Evolutionary conservation across 805 yeast genomes (phyloP).

Genomic region (Kuraishia capsulata): DNA sequence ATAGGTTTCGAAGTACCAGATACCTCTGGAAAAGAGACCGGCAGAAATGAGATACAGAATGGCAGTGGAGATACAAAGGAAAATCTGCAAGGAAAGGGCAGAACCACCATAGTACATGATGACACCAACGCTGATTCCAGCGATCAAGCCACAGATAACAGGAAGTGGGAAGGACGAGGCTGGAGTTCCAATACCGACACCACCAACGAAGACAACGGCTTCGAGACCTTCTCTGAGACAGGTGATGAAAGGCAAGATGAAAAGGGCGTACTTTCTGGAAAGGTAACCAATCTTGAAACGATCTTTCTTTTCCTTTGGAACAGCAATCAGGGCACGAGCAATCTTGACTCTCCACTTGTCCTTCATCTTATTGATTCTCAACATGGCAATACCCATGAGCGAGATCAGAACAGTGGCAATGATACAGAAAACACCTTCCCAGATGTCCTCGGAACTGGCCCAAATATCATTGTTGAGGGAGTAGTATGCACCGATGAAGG

Average conservation of each 20-base stretch:
- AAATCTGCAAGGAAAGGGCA: slow-evolving; percentile 72
- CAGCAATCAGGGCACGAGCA: slow-evolving; percentile 68
- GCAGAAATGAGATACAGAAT: slow-evolving; percentile 85
- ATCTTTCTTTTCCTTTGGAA: slow-evolving; percentile 39
- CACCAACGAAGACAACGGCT: slow-evolving; percentile 88
- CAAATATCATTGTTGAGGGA: slow-evolving; percentile 74
- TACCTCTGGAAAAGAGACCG: slow-evolving; percentile 87
- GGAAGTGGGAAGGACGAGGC: slow-evolving; percentile 80
- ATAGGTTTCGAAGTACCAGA: slow-evolving; percentile 81
- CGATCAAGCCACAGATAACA: slow-evolving; percentile 77
- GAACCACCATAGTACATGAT: slow-evolving; percentile 78
- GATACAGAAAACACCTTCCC: slow-evolving; percentile 95
- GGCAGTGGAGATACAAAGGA: slow-evolving; percentile 80
- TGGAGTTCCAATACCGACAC: slow-evolving; percentile 72
- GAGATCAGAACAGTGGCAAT: slow-evolving; percentile 87
- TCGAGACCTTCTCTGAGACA: slow-evolving; percentile 85
- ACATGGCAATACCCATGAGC: slow-evolving; percentile 93
- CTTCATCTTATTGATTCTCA: slow-evolving; percentile 92
- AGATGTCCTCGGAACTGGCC: slow-evolving; percentile 79
- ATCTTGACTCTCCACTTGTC: slow-evolving; percentile 95
- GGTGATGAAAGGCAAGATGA: slow-evolving; percentile 75
- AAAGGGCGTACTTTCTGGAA: slow-evolving; percentile 65
- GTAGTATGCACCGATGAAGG: slow-evolving; percentile 91
- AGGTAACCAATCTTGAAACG: slow-evolving; percentile 45
- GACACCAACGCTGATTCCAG: slow-evolving; percentile 67